A percentile compares a stretch with the other conserved stretches of the same genome.
These are phyloP conservation scores for Scheffersomyces insectosa DNA, from an alignment of 1,139 yeast genomes.

Conservation along the genomic window DNA sequence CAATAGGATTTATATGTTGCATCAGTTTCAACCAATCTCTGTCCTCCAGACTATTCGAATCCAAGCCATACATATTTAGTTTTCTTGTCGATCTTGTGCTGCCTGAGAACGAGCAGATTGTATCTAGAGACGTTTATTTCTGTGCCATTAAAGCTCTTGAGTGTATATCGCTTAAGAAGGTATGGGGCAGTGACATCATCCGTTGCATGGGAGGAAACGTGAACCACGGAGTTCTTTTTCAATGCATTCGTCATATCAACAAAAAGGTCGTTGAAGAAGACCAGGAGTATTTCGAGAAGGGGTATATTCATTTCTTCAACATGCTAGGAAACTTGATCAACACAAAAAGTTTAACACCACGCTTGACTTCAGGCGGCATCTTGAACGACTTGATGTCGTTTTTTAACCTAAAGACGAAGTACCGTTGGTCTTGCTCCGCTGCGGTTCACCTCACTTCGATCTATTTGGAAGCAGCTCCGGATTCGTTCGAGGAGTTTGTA, in stretches of 20 bases:
- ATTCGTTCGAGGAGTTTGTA: conserved; percentile 59
- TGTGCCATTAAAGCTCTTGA: conserved; percentile 72
- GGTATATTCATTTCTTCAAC: conserved; percentile 55
- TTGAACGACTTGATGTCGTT: conserved; percentile 67
- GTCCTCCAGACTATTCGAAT: conserved; percentile 66
- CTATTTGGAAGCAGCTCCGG: conserved; percentile 49
- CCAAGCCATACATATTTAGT: conserved; percentile 73
- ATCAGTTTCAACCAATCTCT: conserved; percentile 55
- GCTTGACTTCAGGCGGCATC: conserved; percentile 66
- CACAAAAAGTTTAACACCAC: conserved; percentile 49
- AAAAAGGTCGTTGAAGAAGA: conserved; percentile 44
- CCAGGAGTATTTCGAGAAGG: conserved; percentile 41
- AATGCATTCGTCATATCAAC: conserved; percentile 63
- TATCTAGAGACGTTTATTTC: conserved; percentile 53
- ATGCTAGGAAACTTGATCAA: conserved; percentile 60
- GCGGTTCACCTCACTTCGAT: conserved; percentile 64
- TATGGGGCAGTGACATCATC: conserved; percentile 76
- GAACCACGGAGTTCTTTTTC: conserved; percentile 79
- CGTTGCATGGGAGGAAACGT: conserved; percentile 89
- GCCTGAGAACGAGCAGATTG: conserved; percentile 54
- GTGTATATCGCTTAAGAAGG: conserved; percentile 65
- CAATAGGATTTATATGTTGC: conserved; percentile 59
- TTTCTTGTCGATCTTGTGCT: conserved; percentile 67
- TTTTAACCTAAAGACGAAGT: conserved; percentile 50
- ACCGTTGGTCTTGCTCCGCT: conserved; percentile 61